Base-by-base conservation (phyloP, 495 filamentous ascomycete species). In the Tuber melanosporum region DNA sequence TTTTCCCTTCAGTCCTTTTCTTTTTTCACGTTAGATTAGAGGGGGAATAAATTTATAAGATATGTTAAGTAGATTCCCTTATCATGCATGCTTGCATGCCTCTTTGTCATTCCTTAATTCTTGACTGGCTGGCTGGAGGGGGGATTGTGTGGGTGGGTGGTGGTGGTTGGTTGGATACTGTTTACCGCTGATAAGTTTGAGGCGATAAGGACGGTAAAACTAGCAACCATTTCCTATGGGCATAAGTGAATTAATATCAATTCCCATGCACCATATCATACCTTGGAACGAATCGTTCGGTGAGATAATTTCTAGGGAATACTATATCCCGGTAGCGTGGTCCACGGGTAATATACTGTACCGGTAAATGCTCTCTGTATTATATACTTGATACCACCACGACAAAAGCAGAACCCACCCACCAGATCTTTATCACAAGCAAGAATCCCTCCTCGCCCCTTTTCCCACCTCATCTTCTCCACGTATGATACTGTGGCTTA, bases 131-230 rank as follows among this genome's bases (percentile, higher is more conserved):
- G 43, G 7, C 45, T 74, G 32, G 19, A 39, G 74, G 66, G 74
- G 39, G 73, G 14, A 32, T 46, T 36, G 43, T 52, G 17, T 76
- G 75, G 46, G 69, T 77, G 52, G 74, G 74, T 22, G 57, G 26
- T 47, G 45, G 45, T 47, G 20, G 45, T 36, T 66, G 57, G 57
- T 66, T 66, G 57, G 57, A 12, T 66, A 7, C 57, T 66, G n/a
- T 66, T 66, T 66, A 32, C 26, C 57, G 14, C n/a, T 36, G 57
- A 66, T 66, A 66, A 36, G 26, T 66, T 66, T 32, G 26, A n/a
- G 26, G 57, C 52, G 57, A 36, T 66, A 66, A 66, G 49, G 49
- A 26, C 12, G 45, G 45, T 4, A 14, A 44, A 52, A n/a, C 5
- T 17, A 66, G 57, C 57, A 66, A 32, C 12, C 26, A 14, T 66